Percentiles rank a stretch among this genome's conserved stretches.
Evolutionary conservation across 108 stramenopile species (phyloP).

Genomic region (Bacterosira constricta): DNA sequence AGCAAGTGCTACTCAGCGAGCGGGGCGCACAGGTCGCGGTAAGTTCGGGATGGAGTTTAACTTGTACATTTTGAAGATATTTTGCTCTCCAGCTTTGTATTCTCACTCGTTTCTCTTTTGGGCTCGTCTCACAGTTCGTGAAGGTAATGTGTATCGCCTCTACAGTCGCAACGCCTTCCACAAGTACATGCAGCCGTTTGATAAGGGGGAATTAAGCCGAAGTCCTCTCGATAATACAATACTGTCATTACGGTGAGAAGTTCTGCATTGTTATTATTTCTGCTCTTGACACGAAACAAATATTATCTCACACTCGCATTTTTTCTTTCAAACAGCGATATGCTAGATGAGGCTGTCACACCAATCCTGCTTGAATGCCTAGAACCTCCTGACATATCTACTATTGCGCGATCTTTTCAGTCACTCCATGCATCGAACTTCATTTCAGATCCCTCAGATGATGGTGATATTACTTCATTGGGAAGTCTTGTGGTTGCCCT

Average conservation of each 20-base stretch:
- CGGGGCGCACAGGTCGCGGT: conserved; percentile 83
- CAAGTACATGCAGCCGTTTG: conserved; percentile 71
- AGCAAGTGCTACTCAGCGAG: conserved; percentile 91
- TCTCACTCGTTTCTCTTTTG: not conserved
- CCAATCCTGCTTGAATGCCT: conserved; percentile 74
- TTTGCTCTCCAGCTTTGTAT: no score
- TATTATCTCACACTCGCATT: no score
- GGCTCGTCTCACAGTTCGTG: conserved; percentile 66
- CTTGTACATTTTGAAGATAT: not conserved
- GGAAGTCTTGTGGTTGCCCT: conserved; percentile 76
- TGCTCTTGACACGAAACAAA: no score
- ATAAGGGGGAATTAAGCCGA: conserved; percentile 79
- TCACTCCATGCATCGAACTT: conserved; percentile 72
- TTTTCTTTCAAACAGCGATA: no score
- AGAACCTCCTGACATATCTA: conserved; percentile 77
- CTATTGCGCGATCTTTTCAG: conserved; percentile 78
- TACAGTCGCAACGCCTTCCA: conserved; percentile 71
- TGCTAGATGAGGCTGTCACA: conserved; percentile 71
- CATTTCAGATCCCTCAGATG: conserved; percentile 59
- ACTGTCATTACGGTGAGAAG: conserved; percentile 55
- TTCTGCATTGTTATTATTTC: not conserved
- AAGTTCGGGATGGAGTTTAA: not conserved
- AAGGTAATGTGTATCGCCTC: conserved; percentile 90
- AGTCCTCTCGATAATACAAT: conserved; percentile 85
- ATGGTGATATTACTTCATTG: conserved; percentile 70